phyloP scores from a whole-genome alignment of 352 stramenopile genomes.

The Pythium monospermum region DNA sequence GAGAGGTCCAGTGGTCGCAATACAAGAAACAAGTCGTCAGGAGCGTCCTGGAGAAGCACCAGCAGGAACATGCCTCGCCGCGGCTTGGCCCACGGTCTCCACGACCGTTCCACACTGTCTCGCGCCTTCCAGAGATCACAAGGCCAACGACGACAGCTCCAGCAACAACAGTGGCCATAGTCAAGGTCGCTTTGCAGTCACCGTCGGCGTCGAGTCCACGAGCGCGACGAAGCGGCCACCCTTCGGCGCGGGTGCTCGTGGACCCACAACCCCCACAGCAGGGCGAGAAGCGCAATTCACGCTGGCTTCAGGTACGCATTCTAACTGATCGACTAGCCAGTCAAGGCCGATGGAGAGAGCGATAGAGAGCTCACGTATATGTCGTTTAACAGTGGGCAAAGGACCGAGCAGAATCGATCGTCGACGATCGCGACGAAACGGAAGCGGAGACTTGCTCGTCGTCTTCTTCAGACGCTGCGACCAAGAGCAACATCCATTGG shows the following conservation, averaged over 20 bases:
- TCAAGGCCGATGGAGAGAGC: too few species aligned
- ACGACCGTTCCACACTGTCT: conserved; percentile 4
- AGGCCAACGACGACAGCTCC: too few species aligned
- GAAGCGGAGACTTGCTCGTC: neutral
- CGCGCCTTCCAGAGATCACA: too few species aligned
- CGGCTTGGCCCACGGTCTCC: conserved; percentile 37
- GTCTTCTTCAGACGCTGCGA: neutral
- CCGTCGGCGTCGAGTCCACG: neutral
- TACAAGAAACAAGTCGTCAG: conserved; percentile 48
- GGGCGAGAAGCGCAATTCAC: neutral
- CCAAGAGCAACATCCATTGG: conserved; percentile 55
- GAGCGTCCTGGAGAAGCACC: conserved; percentile 30
- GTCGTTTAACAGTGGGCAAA: conserved; percentile 42
- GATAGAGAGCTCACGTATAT: too few species aligned
- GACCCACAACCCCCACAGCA: neutral
- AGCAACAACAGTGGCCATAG: too few species aligned
- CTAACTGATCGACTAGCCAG: neutral
- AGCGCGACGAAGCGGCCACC: neutral
- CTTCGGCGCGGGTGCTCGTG: neutral
- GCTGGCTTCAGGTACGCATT: conserved; percentile 11
- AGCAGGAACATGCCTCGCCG: conserved; percentile 28
- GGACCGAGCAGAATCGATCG: conserved; percentile 32
- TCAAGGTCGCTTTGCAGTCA: too few species aligned
- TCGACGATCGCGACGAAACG: conserved; percentile 20
- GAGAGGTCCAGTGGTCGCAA: conserved; percentile 38